phyloP scores from a whole-genome alignment of 768 basidiomycete species.

The Boletales sp. region DNA sequence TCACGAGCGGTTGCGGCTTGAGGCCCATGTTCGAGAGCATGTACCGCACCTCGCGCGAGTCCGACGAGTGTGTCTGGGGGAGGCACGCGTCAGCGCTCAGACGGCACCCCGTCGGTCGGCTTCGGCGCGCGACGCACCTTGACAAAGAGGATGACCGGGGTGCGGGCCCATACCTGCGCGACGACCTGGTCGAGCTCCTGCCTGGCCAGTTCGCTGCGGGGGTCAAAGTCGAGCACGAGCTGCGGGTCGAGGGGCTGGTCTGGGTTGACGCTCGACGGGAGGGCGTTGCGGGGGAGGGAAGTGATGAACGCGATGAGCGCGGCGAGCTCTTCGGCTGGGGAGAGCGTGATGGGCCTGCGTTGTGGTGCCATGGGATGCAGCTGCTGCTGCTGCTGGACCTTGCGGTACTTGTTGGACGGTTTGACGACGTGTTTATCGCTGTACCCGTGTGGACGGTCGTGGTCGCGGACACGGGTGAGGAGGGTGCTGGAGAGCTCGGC shows the following conservation, averaged over 20 bases:
- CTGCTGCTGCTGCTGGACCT: conserved; percentile 12
- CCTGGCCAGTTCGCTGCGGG: conserved; percentile 54
- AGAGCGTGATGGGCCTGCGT: conserved; percentile 45
- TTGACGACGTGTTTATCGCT: too few relatives aligned
- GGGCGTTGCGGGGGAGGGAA: conserved; percentile 69
- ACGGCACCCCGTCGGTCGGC: too few relatives aligned
- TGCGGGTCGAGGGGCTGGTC: conserved; percentile 68
- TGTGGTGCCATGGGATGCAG: conserved; percentile 11
- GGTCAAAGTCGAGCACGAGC: conserved; percentile 81
- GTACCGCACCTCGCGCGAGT: conserved; percentile 63
- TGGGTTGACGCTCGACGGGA: conserved; percentile 66
- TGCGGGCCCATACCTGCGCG: conserved; percentile 64
- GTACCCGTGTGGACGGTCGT: not conserved
- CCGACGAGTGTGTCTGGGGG: conserved; percentile 55
- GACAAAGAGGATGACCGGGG: conserved; percentile 73
- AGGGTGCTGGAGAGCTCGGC: conserved; percentile 35
- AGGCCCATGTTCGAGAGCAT: conserved; percentile 56
- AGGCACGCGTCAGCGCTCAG: too few relatives aligned
- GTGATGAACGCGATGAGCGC: conserved; percentile 72
- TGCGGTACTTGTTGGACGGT: conserved; percentile 5
- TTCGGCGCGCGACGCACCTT: conserved; percentile 51
- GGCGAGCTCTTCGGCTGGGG: conserved; percentile 61
- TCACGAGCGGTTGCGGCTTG: conserved; percentile 57
- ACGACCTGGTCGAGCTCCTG: conserved; percentile 60
- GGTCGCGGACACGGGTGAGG: conserved; percentile 22